A percentile compares a stretch with the other conserved stretches of the same genome.
These are phyloP conservation scores for Lodderomyces theae DNA, from an alignment of 1,139 yeast genomes.

Conservation along the genomic window DNA sequence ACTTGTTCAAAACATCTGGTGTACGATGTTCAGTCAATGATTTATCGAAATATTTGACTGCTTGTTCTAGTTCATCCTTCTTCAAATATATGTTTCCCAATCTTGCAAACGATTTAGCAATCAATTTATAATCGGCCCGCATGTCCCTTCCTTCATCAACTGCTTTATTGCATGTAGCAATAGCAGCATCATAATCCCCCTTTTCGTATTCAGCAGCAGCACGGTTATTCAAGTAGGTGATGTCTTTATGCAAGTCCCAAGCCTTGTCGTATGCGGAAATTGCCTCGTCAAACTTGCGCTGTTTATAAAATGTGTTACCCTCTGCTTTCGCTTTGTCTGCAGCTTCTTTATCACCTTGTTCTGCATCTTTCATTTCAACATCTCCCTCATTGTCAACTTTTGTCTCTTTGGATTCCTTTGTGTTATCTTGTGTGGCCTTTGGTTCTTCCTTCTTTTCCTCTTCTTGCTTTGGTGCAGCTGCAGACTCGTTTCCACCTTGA, in stretches of 20 bases:
- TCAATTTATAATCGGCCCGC: slow-evolving; percentile 87
- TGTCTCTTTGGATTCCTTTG: slow-evolving; percentile 19
- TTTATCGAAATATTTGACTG: slow-evolving; percentile 79
- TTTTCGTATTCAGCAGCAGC: slow-evolving; percentile 98
- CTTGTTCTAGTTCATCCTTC: slow-evolving; percentile 66
- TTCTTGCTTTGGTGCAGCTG: slow-evolving; percentile 20
- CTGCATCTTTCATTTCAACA: slow-evolving; percentile 31
- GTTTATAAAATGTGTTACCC: slow-evolving; percentile 85
- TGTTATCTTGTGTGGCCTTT: too few species aligned
- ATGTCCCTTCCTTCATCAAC: slow-evolving; percentile 84
- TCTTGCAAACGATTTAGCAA: slow-evolving; percentile 93
- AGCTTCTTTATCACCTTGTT: slow-evolving; percentile 32
- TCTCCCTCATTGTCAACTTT: slow-evolving; percentile 24
- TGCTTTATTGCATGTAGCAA: slow-evolving; percentile 76
- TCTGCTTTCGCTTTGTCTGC: slow-evolving; percentile 83
- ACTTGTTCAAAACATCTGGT: slow-evolving; percentile 85
- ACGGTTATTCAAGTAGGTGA: slow-evolving; percentile 91
- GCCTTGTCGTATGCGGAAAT: slow-evolving; percentile 83
- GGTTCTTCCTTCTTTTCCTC: slow-evolving; percentile 18
- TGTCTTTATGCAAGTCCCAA: slow-evolving; percentile 77
- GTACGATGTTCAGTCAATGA: slow-evolving; percentile 97
- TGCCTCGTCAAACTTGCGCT: slow-evolving; percentile 89
- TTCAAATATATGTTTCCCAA: slow-evolving; percentile 82
- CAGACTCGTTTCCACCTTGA: slow-evolving; percentile 16
- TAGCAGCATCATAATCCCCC: slow-evolving; percentile 85